Percentiles rank a stretch among this genome's conserved stretches.
phyloP scores from a whole-genome alignment of 2,329 filamentous ascomycete genomes.

The Cordyceps tenuipes region DNA sequence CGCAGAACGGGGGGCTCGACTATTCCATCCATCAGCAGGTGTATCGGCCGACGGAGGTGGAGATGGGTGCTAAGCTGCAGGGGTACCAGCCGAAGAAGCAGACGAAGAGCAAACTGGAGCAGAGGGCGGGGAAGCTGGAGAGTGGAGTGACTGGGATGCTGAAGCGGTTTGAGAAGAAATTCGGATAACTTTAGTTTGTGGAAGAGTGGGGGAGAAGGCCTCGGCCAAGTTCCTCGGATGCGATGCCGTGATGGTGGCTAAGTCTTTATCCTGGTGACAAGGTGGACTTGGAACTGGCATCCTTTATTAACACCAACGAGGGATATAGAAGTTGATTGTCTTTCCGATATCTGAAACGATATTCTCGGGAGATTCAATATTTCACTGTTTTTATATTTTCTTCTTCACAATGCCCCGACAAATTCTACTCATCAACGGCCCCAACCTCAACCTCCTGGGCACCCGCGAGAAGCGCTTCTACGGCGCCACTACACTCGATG shows the following conservation, averaged over 20 bases:
- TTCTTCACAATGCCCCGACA: constrained; percentile 25
- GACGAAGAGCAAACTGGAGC: constrained; percentile 48
- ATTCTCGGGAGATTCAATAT: no score
- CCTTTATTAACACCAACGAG: not conserved
- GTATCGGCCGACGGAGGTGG: constrained; percentile 59
- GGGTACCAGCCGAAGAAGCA: constrained; percentile 37
- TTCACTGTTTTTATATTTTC: no score
- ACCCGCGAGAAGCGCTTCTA: constrained; percentile 67
- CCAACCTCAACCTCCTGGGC: constrained; percentile 73
- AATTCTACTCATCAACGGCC: constrained; percentile 72
- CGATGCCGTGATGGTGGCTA: not conserved
- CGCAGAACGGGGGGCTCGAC: constrained; percentile 25
- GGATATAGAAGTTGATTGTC: no score
- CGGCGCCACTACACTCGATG: constrained; percentile 57
- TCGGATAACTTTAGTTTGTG: constrained; percentile 35
- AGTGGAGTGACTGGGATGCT: constrained; percentile 63
- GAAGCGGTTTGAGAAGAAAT: constrained; percentile 73
- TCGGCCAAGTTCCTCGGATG: not conserved
- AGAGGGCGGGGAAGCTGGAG: constrained; percentile 58
- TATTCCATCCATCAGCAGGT: constrained; percentile 60
- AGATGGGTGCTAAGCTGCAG: constrained; percentile 31
- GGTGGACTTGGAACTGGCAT: not conserved
- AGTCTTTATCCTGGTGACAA: not conserved
- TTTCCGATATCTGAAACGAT: no score
- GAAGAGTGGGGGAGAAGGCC: no score